Evolutionary conservation across 1,284 basidiomycete genomes (phyloP), one percentile per base, ranked within the genome.

Genomic region (Sanghuangporus weigelae): DNA sequence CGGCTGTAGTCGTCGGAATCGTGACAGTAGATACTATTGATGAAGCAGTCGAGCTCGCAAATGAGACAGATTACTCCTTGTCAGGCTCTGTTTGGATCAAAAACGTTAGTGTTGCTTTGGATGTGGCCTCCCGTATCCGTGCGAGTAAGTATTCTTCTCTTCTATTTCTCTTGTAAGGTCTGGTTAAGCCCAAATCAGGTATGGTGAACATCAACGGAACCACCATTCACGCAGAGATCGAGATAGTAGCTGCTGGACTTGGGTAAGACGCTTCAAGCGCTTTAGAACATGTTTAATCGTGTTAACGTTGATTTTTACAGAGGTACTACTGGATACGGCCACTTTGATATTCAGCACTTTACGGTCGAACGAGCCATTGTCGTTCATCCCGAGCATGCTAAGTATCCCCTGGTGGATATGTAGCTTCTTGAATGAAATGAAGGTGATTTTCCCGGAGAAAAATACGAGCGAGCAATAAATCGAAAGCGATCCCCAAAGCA

Each of bases 61-160:
- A 89, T 67, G 76, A 78, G 5, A 78, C 82, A 0, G 79, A 81
- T 0, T 87, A 84, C 66, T 81, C 83, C 1, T 71, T 89, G 38
- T 73, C 76, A 0, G 79, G 84, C 0, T 74, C 78, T 1, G 66
- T 89, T 7, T 89, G 85, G 83, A 83, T 85, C 0, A 70, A 69
- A 2, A 79, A 87, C 67, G 64, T 82, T 12, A 74, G 78, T 63
- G 71, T 70, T 14, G 84, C 80, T 1, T 73, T 83, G 61, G 70
- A 79, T 10, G 76, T 87, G 5, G 82, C 84, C 11, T 72, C 74
- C 21, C 75, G 79, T 3, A 78, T 89, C 50, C 78, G 75, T 39
- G 73, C 79, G 63, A 80, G 83, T 83, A 44, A 56, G 73, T 64
- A 19, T 40, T 50, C 19, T 8, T 57, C 2, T 26, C 14, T 36